Evolutionary conservation across 352 stramenopile genomes (phyloP).

Genomic region (Thalassiosira livingstoniorum): DNA sequence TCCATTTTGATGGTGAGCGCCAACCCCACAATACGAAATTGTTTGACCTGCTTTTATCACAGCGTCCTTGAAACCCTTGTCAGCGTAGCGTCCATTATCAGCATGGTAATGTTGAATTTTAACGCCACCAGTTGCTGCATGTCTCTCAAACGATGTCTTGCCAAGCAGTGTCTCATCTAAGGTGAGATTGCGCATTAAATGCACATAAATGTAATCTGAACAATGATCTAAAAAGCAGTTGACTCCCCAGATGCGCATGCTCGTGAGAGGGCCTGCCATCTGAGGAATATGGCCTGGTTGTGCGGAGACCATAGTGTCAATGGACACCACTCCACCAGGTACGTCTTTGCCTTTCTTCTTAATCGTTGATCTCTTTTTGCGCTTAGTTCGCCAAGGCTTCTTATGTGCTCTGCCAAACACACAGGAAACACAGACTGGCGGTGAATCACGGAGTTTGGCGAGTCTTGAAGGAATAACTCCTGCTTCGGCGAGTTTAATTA

Average conservation of each 20-base stretch:
- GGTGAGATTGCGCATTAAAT: slow-evolving; percentile 24
- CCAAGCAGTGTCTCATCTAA: slow-evolving; percentile 14
- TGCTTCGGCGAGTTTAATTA: slow-evolving; percentile 4
- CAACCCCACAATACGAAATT: slow-evolving; percentile 61
- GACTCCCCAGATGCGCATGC: slow-evolving; percentile 28
- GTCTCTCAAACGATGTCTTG: slow-evolving; percentile 29
- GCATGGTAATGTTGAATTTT: slow-evolving; percentile 30
- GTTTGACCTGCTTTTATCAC: slow-evolving; percentile 41
- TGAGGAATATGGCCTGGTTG: slow-evolving; percentile 56
- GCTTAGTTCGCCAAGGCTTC: slow-evolving; percentile 53
- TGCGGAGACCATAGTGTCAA: slow-evolving; percentile 57
- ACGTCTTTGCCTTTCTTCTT: neutral
- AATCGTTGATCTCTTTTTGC: slow-evolving; percentile 3
- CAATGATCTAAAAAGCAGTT: slow-evolving; percentile 41
- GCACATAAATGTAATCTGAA: slow-evolving; percentile 11
- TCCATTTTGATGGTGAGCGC: slow-evolving; percentile 73
- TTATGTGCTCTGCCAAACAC: slow-evolving; percentile 49
- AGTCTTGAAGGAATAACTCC: slow-evolving; percentile 2
- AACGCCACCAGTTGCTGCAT: neutral
- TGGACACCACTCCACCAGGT: slow-evolving; percentile 44
- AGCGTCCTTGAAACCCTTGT: slow-evolving; percentile 20
- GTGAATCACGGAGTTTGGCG: neutral
- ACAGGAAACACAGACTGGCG: slow-evolving; percentile 51
- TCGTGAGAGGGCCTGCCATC: slow-evolving; percentile 47
- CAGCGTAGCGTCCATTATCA: slow-evolving; percentile 39